Evolutionary conservation across 129 eudicot species (phyloP), one percentile per base, ranked within the genome.

Genomic region (Pulicaria dysenterica): DNA sequence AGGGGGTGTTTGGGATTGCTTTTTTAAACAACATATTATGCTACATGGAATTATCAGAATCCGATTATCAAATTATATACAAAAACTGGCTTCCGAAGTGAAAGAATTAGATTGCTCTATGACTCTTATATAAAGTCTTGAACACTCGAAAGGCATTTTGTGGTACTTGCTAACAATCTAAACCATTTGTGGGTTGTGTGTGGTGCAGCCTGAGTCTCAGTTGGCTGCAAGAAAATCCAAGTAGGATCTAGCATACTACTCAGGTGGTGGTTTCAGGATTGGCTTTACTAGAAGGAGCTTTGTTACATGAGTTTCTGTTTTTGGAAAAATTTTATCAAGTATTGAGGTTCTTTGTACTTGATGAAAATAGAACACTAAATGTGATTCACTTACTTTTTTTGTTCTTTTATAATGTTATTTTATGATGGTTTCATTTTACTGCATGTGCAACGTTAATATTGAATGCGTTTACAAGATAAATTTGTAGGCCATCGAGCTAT

Each of bases 141-240:
- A 51, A 51, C 57, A 14, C 57, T 51, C 7, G 7, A 34, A 67
- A 31, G 7, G 5, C 31, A 14, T 51, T 31, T 0, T 24, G 31
- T 2, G 1, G 2, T 24, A 24, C 41, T 9, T 31, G 57, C 16
- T 2, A 31, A 13, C 44, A 51, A 24, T 24, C 42, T 19, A 5
- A 8, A 16, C 70, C 11, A 5, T 14, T 43, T 1, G 4, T 46
- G 7, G 13, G 16, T 16, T 24, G 40, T 17, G 50, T 3, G n/a
- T 70, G 1, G 24, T 55, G 75, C 43, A 70, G 75, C 8, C 64
- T 0, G 75, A 70, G 75, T 50, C 53, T 39, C 75, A 70, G 43
- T 70, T 70, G 64, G 64, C 75, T 17, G 8, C 75, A 54, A 70
- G 41, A 58, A 70, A 70, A 64, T 54, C 24, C 17, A 41, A 40